Evolutionary conservation across 2,329 filamentous ascomycete species (phyloP).

Genomic region (Claviceps spartinae): DNA sequence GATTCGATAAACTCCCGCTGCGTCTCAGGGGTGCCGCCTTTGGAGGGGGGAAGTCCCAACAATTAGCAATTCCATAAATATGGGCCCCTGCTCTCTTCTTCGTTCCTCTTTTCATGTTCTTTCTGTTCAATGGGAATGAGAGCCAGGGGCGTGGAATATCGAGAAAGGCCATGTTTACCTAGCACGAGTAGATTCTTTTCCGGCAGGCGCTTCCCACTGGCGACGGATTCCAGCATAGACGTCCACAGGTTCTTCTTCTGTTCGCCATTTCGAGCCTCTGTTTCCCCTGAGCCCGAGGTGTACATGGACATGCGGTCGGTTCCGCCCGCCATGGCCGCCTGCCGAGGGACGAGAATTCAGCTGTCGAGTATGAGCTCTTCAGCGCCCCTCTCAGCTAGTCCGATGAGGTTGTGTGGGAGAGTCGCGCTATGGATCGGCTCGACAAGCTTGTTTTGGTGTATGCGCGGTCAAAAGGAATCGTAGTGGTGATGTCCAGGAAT

Average conservation of each 20-base stretch:
- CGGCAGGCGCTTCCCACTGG: conserved; percentile 76
- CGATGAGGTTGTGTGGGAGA: neutral
- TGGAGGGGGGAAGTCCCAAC: conserved; percentile 1
- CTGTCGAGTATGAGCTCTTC: neutral
- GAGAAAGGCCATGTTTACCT: conserved; percentile 33
- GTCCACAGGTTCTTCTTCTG: conserved; percentile 89
- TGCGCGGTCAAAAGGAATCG: conserved; percentile 7
- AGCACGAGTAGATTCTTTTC: conserved; percentile 85
- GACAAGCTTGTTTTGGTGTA: conserved; percentile 1
- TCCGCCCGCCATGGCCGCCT: conserved; percentile 32
- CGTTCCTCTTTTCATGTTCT: neutral
- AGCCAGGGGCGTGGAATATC: neutral
- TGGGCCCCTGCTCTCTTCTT: neutral
- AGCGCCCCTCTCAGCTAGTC: neutral
- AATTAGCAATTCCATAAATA: neutral
- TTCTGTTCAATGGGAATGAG: neutral
- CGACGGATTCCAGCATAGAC: conserved; percentile 79
- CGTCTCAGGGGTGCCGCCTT: conserved; percentile 68
- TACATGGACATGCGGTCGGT: conserved; percentile 45
- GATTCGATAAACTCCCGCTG: conserved; percentile 73
- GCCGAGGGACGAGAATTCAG: neutral
- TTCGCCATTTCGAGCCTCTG: conserved; percentile 47
- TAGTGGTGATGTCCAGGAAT: neutral
- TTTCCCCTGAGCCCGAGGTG: conserved; percentile 41
- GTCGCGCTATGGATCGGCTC: neutral